Percentiles rank a stretch among this genome's conserved stretches.
phyloP scores from a whole-genome alignment of 2,329 filamentous ascomycete genomes.

The Balansia obtecta region DNA sequence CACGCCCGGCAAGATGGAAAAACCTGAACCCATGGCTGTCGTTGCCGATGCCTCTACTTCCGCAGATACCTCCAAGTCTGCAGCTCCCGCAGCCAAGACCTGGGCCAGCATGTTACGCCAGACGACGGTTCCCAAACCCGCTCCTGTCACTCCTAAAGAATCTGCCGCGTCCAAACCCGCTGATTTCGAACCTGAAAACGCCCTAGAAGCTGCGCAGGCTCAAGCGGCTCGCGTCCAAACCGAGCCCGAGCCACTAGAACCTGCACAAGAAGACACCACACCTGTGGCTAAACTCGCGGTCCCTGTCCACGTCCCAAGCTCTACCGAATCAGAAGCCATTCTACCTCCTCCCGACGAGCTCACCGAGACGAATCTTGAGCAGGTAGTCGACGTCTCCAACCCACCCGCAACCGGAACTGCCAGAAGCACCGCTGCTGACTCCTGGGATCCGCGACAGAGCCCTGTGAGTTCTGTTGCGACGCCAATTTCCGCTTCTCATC shows the following conservation, averaged over 20 bases:
- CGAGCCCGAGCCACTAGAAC: slow-evolving; percentile 23
- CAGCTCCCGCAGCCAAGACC: slow-evolving; percentile 38
- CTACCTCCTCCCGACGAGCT: slow-evolving; percentile 67
- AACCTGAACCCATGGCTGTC: slow-evolving; percentile 21
- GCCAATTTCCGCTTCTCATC: slow-evolving; percentile 51
- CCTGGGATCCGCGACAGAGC: slow-evolving; percentile 58
- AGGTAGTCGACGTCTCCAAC: slow-evolving; percentile 69
- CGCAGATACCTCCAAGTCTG: slow-evolving; percentile 25
- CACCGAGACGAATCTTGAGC: slow-evolving; percentile 85
- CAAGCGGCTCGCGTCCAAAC: slow-evolving; percentile 6
- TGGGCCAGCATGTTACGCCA: slow-evolving; percentile 68
- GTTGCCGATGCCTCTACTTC: slow-evolving; percentile 20
- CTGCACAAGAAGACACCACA: slow-evolving; percentile 23
- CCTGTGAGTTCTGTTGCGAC: slow-evolving; percentile 50
- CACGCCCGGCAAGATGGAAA: slow-evolving; percentile 21
- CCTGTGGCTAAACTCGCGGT: slow-evolving; percentile 20
- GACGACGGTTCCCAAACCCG: slow-evolving; percentile 43
- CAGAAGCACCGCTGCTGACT: slow-evolving; percentile 81
- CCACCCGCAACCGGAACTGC: slow-evolving; percentile 70
- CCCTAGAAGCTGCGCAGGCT: slow-evolving; percentile 15
- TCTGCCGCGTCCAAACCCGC: slow-evolving; percentile 25
- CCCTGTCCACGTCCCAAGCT: slow-evolving; percentile 11
- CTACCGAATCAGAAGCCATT: slow-evolving; percentile 38
- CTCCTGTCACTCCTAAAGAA: slow-evolving; percentile 14
- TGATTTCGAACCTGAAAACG: slow-evolving; percentile 25